These are phyloP conservation scores for Orbilia ellipsospora DNA, from an alignment of 2,329 filamentous ascomycete genomes.

Conservation along the genomic window DNA sequence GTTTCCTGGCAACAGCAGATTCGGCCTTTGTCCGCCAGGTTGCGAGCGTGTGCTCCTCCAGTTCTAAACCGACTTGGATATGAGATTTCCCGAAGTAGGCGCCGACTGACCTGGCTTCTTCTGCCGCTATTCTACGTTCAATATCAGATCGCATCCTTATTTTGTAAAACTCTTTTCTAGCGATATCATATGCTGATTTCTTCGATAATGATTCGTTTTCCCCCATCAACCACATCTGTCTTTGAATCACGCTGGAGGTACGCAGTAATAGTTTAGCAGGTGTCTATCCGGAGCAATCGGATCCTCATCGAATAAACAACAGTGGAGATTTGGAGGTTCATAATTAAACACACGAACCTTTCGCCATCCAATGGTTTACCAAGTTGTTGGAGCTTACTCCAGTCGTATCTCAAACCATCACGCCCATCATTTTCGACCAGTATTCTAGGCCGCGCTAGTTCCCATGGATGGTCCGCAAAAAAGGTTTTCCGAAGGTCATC, in stretches of 20 bases:
- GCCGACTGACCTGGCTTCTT: constrained; percentile 86
- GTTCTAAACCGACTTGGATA: constrained; percentile 79
- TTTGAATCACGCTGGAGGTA: constrained; percentile 81
- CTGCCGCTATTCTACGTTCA: constrained; percentile 80
- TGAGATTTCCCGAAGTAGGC: constrained; percentile 86
- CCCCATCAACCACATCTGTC: constrained; percentile 86
- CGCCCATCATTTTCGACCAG: constrained; percentile 87
- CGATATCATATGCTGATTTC: constrained; percentile 82
- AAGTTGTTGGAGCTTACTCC: constrained; percentile 80
- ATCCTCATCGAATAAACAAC: background rate
- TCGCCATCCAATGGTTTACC: constrained; percentile 84
- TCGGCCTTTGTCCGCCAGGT: constrained; percentile 84
- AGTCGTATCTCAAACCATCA: constrained; percentile 80
- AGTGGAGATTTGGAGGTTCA: background rate
- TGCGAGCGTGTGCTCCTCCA: constrained; percentile 84
- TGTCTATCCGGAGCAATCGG: too few relatives aligned
- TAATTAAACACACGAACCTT: constrained; percentile 69
- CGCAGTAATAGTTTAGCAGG: background rate
- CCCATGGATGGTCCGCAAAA: constrained; percentile 96
- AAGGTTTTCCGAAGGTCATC: constrained; percentile 83
- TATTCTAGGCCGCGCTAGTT: constrained; percentile 86
- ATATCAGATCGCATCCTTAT: constrained; percentile 85
- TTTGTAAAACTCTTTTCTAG: constrained; percentile 89
- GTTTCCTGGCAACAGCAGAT: constrained; percentile 49
- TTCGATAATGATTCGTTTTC: constrained; percentile 69